Evolutionary conservation across 2,329 filamentous ascomycete species (phyloP), one percentile per base, ranked within the genome.

Genomic region (Talaromyces sp.): DNA sequence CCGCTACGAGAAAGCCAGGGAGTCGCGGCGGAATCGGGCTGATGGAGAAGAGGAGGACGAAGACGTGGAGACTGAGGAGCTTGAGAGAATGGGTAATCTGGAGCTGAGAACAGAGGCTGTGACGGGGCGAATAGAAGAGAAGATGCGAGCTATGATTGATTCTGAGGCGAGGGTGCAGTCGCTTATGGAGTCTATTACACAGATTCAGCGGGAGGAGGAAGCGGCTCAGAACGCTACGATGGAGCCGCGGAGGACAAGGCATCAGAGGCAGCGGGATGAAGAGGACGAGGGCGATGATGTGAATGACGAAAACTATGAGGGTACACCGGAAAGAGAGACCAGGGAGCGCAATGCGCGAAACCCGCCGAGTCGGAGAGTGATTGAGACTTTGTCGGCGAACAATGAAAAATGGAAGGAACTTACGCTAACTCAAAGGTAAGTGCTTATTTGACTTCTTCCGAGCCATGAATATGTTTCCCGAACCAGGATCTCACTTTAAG

Each of bases 81-180:
- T 68, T 6, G 69, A 66, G 33, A 73, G 75, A 19, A 65, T 82
- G 41, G 67, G 70, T 9, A 66, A 74, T 27, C 71, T 76, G 14
- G 72, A 77, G 51, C 68, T 71, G 17, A 74, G 77, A 51, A 82
- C 85, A 2, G 72, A 79, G 14, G 67, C 70, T 3, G 71, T 83
- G 60, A 87, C 83, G 1, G 67, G 70, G 24, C 75, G 77, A 46
- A 75, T 87, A 64, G 86, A 89, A 58, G 75, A 79, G 63, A 76
- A 74, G 41, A 79, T 87, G 64, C 77, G 85, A 14, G 72, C 77
- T 11, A 68, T 84, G 44, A 81, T 88, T 53, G 86, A 89, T 68
- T 75, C 76, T 8, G 75, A 80, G 51, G 71, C 77, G 8, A 77
- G 74, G 53, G 66, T 82, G 13, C 68, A 76, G 49, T 64, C 68